Evolutionary conservation across 139 green algal species (phyloP), one percentile per base, ranked within the genome.

Genomic region (Nannochloris sp.): DNA sequence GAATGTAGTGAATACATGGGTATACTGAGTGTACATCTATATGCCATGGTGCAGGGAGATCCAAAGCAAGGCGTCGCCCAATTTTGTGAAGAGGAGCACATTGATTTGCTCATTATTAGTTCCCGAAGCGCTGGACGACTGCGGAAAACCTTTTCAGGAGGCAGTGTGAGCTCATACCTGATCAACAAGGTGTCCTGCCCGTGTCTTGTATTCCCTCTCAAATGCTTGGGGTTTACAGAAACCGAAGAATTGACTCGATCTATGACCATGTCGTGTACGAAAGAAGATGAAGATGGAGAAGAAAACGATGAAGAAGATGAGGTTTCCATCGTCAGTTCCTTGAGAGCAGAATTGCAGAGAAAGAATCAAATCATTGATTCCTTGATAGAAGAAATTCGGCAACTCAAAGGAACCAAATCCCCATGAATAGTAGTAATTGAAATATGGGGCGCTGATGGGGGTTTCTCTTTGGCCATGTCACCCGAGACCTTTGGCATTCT

Each of bases 21-120:
- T 29, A 5, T 29, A 4, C 24, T 29, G 27, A 29, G 27, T 29
- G 25, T 6, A 27, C 25, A 29, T 29, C 25, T 29, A 0, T 29
- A 40, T 40, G 9, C 34, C 34, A 40, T 40, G 34, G 4, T 40
- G 36, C 48, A 76, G 64, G 76, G 73, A 1, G 76, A 83, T 46
- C 36, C 59, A 4, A 66, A 67, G 36, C 24, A 16, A 14, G 57
- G 46, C 11, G 44, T 83, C 1, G 37, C 46, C n/a, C 12, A 55
- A 7, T 82, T 72, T 37, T 66, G 57, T 21, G 70, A 77, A 37
- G 60, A 51, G 4, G 50, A 83, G 29, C 51, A 37, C 40, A 74
- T 82, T 21, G 75, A 83, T 27, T 50, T 83, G 58, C 65, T 83
- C 5, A 36, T 83, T 24, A 71, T 82, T n/a, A 62, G 74, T 34